Base-by-base conservation (phyloP, 139 green algal genomes). In the Chlamydomonas eustigma region DNA sequence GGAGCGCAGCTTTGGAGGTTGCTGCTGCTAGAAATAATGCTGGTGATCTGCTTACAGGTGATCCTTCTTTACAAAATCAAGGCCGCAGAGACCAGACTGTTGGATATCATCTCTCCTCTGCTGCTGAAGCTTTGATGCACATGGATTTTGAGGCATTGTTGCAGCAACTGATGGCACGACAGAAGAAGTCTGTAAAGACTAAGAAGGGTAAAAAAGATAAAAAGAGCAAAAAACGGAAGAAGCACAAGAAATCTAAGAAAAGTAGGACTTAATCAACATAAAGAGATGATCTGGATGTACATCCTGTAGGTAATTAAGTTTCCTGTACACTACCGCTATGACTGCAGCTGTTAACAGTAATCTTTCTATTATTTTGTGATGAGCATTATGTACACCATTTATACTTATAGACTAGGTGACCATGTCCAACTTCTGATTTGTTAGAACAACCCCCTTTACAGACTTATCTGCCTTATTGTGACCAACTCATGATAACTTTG, bases 141-240 rank as follows among this genome's bases (percentile, higher is more conserved):
- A 75, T 64, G 68, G 36, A 58, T 31, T 4, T 63, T 58, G 12
- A 12, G 4, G 68, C 38, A 28, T 25, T 75, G 4, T 4, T 64
- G 37, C 4, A 75, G 68, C 8, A 63, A 38, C 25, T 75, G 33
- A 3, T 4, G 6, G 68, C 22, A 31, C 30, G 34, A 30, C 34
- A 75, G 68, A 38, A 32, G 34, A 37, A 4, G 30, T 37, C 3
- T 12, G 30, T 35, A 6, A 36, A 30, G 31, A 63, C 58, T 24
- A 81, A 74, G 38, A 38, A 64, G n/a, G 2, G 52, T 1, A 64
- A 63, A n/a, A 44, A 50, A 24, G 34, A 78, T 51, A 22, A 50
- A 0, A 72, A 72, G 36, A 2, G 64, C 28, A 35, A 38, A 2
- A 76, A 66, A 44, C 28, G 30, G 3, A 67, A 25, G 22, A 72